phyloP scores from a whole-genome alignment of 305 asterid genomes.

The Striga hermonthica region DNA sequence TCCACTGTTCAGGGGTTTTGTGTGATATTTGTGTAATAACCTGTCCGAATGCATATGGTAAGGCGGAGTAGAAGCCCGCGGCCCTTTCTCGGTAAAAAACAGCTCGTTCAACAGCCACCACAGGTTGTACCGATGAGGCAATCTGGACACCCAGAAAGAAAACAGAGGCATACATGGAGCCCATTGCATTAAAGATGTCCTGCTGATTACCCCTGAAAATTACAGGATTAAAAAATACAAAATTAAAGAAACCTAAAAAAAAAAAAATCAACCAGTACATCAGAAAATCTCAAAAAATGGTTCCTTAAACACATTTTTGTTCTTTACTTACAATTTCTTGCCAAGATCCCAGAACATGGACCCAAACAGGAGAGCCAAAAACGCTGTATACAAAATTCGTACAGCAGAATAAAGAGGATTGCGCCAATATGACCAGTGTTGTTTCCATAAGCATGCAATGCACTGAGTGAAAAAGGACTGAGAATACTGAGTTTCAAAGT shows the following conservation, averaged over 20 bases:
- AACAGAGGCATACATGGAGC: conserved; percentile 7
- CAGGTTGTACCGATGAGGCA: conserved; percentile 43
- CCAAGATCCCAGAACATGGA: conserved; percentile 26
- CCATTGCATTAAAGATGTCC: conserved; percentile 9
- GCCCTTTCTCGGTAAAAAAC: conserved; percentile 48
- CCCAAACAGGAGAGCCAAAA: conserved; percentile 30
- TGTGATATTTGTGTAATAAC: conserved; percentile 19
- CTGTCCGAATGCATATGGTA: conserved; percentile 51
- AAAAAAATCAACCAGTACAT: not conserved
- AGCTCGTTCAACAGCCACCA: conserved; percentile 41
- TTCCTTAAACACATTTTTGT: not conserved
- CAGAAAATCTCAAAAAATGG: not conserved
- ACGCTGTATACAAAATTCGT: conserved; percentile 15
- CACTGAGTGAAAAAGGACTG: conserved; percentile 37
- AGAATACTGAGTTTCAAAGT: conserved; percentile 34
- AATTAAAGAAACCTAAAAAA: not conserved
- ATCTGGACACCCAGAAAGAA: conserved; percentile 28
- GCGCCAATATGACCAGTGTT: conserved; percentile 37
- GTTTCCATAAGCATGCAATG: conserved; percentile 46
- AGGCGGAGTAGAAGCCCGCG: conserved; percentile 48
- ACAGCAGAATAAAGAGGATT: conserved; percentile 34
- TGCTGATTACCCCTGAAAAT: not conserved
- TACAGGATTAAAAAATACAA: not conserved
- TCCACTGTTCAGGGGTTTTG: too few relatives aligned
- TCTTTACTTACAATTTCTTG: not conserved